Evolutionary conservation across 306 rosid species (phyloP), one percentile per base, ranked within the genome.

Genomic region (Crotalaria pallida): DNA sequence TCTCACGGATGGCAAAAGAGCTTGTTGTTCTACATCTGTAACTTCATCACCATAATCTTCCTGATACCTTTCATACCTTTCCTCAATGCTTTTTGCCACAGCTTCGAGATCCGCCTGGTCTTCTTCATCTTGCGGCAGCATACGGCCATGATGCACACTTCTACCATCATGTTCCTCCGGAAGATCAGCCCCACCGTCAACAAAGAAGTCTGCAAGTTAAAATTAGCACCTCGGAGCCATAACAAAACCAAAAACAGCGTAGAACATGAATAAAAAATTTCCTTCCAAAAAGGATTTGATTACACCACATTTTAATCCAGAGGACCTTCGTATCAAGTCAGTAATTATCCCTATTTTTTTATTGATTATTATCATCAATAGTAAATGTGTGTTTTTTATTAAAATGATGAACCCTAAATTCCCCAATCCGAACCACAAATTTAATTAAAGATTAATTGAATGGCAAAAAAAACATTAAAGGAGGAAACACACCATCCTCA

Each of bases 1-100:
- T 80, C 97, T 87, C 52, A 95, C 96, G 69, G 99, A 95, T 36
- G 99, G 99, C 76, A 91, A 80, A 45, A 91, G 91, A 23, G 97
- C 97, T 58, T 95, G 99, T 67, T 95, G 99, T 41, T 95, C 99
- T 15, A 95, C 97, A 65, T 95, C 97, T 17, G 97, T 91, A 5
- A 96, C 79, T 65, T 95, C 99, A 72, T 95, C 99, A 40, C 84
- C 96, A 41, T 84, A 83, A 16, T 87, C 96, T 15, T 83, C 19
- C 7, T 58, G 60, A 19, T 79, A 85, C 81, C 75, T 89, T 17
- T 87, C 88, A 83, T 91, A 91, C 71, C 96, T 84, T 40, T 79
- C 88, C 72, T 95, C 93, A 59, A 91, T 86, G 55, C 88, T 86
- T 74, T 87, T 86, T 34, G 84, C 99, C 60, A 95, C 47, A 5